Evolutionary conservation across 257 asterid genomes (phyloP).

Genomic region (Solanum chiquidenum): DNA sequence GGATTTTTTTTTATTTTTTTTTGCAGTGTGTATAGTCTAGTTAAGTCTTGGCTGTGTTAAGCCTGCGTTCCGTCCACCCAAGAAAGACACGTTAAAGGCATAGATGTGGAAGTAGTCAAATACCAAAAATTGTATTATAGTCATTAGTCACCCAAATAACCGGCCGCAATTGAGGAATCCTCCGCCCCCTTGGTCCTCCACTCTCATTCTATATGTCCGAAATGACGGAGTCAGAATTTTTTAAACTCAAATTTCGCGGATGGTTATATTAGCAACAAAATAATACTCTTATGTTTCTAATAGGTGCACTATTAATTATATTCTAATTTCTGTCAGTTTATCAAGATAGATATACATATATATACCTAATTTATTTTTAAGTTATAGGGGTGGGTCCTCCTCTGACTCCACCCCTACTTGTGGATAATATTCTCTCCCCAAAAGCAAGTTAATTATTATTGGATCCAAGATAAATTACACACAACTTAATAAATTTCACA

Average conservation of each 20-base stretch:
- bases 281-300: no score
- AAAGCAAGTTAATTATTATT: background rate
- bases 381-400: no score
- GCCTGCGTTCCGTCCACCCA: background rate
- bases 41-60: background rate
- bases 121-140: background rate
- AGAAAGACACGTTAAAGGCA: background rate
- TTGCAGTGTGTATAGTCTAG: no score
- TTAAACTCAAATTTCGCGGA: accelerated
- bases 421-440: background rate
- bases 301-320: no score
- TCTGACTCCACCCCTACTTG: no score
- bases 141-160: background rate
- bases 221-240: accelerated
- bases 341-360: no score
- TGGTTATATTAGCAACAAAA: no score
- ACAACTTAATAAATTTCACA: background rate
- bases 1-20: no score
- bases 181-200: background rate
- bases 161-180: background rate
- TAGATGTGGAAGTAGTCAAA: background rate
- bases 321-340: no score
- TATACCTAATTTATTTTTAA: no score
- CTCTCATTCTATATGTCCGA: background rate
- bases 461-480: background rate